A percentile compares a stretch with the other conserved stretches of the same genome.
Evolutionary conservation across 176 grass and related monocot species (phyloP).

Genomic region (Zoysia pacifica): DNA sequence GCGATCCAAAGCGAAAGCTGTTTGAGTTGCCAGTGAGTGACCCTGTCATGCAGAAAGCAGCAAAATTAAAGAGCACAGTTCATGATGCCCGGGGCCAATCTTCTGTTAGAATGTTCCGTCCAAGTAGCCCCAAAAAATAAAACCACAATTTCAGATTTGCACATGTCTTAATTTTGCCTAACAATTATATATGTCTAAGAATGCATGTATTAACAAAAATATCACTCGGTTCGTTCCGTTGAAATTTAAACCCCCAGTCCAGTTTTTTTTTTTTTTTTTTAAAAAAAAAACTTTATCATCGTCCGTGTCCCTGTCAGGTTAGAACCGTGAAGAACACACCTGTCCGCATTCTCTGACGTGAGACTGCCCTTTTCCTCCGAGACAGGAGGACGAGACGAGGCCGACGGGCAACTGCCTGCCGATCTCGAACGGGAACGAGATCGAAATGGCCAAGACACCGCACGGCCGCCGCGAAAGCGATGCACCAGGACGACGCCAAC

Average conservation of each 20-base stretch:
- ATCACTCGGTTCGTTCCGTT: neutral
- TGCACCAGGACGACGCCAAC: no score
- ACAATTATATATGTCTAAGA: conserved; percentile 18
- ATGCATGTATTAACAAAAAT: neutral
- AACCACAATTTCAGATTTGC: no score
- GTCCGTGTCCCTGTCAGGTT: conserved; percentile 1
- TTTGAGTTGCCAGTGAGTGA: conserved; percentile 25
- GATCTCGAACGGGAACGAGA: no score
- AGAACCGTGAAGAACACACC: neutral
- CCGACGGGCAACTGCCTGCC: no score
- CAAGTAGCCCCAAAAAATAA: conserved; percentile 8
- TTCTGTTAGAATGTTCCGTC: conserved; percentile 48
- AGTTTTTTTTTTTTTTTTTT: no score
- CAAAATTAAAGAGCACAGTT: conserved; percentile 37
- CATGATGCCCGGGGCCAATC: conserved; percentile 35
- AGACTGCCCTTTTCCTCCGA: no score
- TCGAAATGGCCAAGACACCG: no score
- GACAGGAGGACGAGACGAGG: no score
- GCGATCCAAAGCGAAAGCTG: conserved; percentile 9
- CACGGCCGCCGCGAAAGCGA: no score
- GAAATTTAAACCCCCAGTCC: neutral
- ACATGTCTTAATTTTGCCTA: no score
- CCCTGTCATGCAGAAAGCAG: conserved; percentile 41
- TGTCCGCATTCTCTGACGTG: neutral
- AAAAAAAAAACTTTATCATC: neutral